Evolutionary conservation across 2,329 filamentous ascomycete genomes (phyloP), one percentile per base, ranked within the genome.

Genomic region (Phialocephala subalpina): DNA sequence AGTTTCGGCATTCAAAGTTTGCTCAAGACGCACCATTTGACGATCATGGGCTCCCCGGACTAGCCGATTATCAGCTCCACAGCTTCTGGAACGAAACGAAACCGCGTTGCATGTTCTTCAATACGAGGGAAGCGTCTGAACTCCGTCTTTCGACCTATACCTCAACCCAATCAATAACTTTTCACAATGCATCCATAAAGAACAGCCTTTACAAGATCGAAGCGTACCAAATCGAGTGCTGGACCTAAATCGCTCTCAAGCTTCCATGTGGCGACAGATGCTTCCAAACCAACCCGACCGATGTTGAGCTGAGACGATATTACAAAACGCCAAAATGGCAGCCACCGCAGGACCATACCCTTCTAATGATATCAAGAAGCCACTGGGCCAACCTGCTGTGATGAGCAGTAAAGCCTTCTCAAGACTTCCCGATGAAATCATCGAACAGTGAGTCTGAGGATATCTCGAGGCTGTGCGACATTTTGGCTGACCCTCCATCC

Each of bases 351-450:
- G 52, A 1, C 25, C 55, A n/a, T 61, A 60, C 18, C 56, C 60
- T 55, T 36, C 38, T n/a, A 53, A 68, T 29, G 67, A 64, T 52
- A 35, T 60, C 22, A 69, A 70, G 47, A 68, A 64, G 45, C 58
- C 62, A 53, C 27, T 47, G 5, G 38, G 22, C n/a, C 57, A 66
- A 38, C 57, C 60, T 22, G 55, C 14, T n/a, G 12, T 55, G n/a
- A 67, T 60, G 62, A 60, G 67, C 45, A 69, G 40, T 1, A 47
- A 57, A 1, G 69, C 73, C 38, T 87, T 90, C 71, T 81, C 85
- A 40, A 82, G 80, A 55, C 80, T 92, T 12, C 89, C 89, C 6
- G 86, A 90, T 77, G 89, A 91, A 77, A 91, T 92, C 66, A 90
- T 92, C 71, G 81, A 90, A 74, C 87, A 90, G 89, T 91, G 79